phyloP scores from a whole-genome alignment of 192 early-diverging fungal genomes.

The Dispira parvispora region DNA sequence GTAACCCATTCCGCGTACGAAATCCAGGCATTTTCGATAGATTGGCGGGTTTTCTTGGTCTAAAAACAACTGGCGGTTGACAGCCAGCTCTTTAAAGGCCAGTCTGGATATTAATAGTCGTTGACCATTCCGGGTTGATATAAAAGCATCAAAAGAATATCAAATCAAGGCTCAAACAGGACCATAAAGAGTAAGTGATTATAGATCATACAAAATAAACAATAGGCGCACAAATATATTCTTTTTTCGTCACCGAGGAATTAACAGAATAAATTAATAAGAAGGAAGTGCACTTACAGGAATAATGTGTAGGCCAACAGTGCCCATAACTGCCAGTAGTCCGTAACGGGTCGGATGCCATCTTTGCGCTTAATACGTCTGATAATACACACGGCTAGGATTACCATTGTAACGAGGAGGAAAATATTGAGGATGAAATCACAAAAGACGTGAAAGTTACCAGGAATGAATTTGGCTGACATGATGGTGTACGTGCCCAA shows the following conservation, averaged over 20 bases:
- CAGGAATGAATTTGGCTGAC: neutral
- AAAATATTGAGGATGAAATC: neutral
- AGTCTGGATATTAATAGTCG: neutral
- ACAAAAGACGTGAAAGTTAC: neutral
- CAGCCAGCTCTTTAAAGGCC: neutral
- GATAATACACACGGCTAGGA: neutral
- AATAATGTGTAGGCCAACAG: neutral
- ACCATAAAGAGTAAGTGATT: neutral
- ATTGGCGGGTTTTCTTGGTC: neutral
- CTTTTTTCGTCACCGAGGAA: neutral
- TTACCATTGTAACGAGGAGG: neutral
- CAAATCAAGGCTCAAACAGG: neutral
- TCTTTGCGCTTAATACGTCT: neutral
- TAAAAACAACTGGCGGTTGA: neutral
- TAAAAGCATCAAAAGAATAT: neutral
- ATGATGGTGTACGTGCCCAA: slow-evolving; percentile 1
- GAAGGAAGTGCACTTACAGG: neutral
- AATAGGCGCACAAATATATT: neutral
- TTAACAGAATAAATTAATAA: neutral
- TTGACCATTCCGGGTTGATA: neutral
- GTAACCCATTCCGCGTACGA: neutral
- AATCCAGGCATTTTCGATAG: neutral
- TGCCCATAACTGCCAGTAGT: neutral
- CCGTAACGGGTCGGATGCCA: no score
- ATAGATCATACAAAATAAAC: neutral